Percentiles rank a stretch among this genome's conserved stretches.
These are phyloP conservation scores for Fusarium circinatum DNA, from an alignment of 2,329 filamentous ascomycete species.

Conservation along the genomic window DNA sequence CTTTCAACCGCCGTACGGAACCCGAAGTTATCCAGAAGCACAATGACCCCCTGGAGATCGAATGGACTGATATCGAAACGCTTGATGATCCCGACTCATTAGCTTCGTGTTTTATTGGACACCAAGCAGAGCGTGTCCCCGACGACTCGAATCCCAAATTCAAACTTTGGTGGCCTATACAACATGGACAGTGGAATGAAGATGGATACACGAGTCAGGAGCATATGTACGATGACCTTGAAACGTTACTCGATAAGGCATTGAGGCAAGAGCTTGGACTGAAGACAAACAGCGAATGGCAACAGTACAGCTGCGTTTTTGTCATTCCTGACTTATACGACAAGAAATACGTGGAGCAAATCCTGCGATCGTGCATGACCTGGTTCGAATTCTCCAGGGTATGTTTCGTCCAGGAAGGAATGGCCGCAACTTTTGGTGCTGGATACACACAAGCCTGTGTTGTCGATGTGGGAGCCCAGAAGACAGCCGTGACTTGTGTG, in stretches of 20 bases:
- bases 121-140: slow-evolving; percentile 84
- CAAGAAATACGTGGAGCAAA: slow-evolving; percentile 86
- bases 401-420: slow-evolving; percentile 95
- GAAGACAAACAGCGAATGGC: slow-evolving; percentile 81
- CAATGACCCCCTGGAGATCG: slow-evolving; percentile 92
- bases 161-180: slow-evolving; percentile 92
- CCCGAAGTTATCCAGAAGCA: slow-evolving; percentile 92
- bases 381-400: slow-evolving; percentile 91
- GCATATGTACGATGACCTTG: slow-evolving; percentile 86
- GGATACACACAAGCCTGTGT: slow-evolving; percentile 95
- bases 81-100: slow-evolving; percentile 71
- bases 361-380: slow-evolving; percentile 85
- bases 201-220: slow-evolving; percentile 84
- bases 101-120: slow-evolving; percentile 78
- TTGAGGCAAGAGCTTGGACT: slow-evolving; percentile 87
- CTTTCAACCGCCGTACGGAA: slow-evolving; percentile 87
- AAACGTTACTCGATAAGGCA: slow-evolving; percentile 85
- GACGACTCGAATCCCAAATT: slow-evolving; percentile 91
- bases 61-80: slow-evolving; percentile 87
- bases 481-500: slow-evolving; percentile 96
- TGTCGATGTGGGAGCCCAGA: slow-evolving; percentile 95
- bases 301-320: slow-evolving; percentile 94
- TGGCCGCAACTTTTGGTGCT: slow-evolving; percentile 93
- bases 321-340: slow-evolving; percentile 98
- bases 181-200: slow-evolving; percentile 88